These are phyloP conservation scores for Scenedesmus sp. DNA, from an alignment of 163 green algal species.

Conservation along the genomic window DNA sequence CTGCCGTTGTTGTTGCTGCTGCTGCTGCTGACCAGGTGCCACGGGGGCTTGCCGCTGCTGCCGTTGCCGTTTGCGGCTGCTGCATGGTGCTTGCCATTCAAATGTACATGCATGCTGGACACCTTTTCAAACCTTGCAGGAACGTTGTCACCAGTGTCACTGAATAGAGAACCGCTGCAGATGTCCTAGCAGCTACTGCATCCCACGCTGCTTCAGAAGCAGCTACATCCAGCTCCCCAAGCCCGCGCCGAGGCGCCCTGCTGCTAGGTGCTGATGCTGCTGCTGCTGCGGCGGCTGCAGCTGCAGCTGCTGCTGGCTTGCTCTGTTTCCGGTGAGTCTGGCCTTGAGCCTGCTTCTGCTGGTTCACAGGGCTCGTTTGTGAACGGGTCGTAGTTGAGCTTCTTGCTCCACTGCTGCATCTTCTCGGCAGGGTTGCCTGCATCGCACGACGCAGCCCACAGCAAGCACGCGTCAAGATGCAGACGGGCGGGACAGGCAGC, in stretches of 20 bases:
- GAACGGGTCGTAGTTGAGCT: constrained; percentile 45
- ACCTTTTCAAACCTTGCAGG: neutral
- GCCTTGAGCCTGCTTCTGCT: neutral
- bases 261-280: constrained; percentile 21
- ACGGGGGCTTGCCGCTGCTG: neutral
- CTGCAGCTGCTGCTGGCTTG: constrained; percentile 27
- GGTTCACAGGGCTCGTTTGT: neutral
- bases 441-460: too few relatives aligned
- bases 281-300: constrained; percentile 22
- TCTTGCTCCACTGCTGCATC: constrained; percentile 76
- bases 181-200: constrained; percentile 9
- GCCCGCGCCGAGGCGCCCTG: neutral
- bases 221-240: neutral
- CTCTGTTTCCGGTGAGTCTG: neutral
- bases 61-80: constrained; percentile 15
- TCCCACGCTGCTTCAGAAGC: constrained; percentile 17
- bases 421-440: constrained; percentile 70
- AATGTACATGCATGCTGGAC: constrained; percentile 7
- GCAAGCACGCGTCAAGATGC: neutral
- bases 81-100: constrained; percentile 3
- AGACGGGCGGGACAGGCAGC: too few relatives aligned
- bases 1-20: neutral
- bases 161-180: neutral
- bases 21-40: neutral
- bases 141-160: neutral